These are phyloP conservation scores for Diddensiella caesifluorescens DNA, from an alignment of 805 yeast genomes.

Conservation along the genomic window DNA sequence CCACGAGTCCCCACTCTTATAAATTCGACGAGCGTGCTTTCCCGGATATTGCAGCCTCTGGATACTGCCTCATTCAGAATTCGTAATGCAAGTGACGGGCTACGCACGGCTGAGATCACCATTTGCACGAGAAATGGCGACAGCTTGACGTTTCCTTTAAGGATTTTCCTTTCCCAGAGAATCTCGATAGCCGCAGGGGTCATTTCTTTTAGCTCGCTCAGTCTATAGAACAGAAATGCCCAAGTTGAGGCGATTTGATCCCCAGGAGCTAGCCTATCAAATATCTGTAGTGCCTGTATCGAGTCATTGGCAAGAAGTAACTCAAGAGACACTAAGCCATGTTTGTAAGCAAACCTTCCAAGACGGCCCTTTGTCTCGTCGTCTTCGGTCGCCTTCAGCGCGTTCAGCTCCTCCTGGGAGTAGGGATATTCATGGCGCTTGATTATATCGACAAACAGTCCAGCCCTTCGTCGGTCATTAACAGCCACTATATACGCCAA, in stretches of 20 bases:
- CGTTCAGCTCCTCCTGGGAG: slow-evolving; percentile 18
- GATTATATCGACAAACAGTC: slow-evolving; percentile 14
- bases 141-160: slow-evolving; percentile 10
- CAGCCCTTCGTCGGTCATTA: slow-evolving; percentile 12
- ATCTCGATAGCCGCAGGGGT: slow-evolving; percentile 17
- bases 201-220: slow-evolving; percentile 20
- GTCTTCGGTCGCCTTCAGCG: slow-evolving; percentile 4
- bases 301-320: slow-evolving; percentile 12
- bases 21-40: background rate
- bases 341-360: slow-evolving; percentile 20
- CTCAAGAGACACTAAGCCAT: slow-evolving; percentile 19
- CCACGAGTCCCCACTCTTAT: slow-evolving; percentile 1
- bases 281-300: slow-evolving; percentile 14
- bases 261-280: slow-evolving; percentile 10
- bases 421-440: slow-evolving; percentile 18
- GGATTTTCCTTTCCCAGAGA: slow-evolving; percentile 17
- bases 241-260: slow-evolving; percentile 20
- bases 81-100: slow-evolving; percentile 11
- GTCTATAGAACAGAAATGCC: slow-evolving; percentile 22
- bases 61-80: slow-evolving; percentile 6
- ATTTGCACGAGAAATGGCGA: slow-evolving; percentile 10
- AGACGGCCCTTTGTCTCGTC: background rate
- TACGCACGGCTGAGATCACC: slow-evolving; percentile 10
- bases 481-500: slow-evolving; percentile 23
- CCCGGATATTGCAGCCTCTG: background rate